These are phyloP conservation scores for Triangularia setosa DNA, from an alignment of 2,329 filamentous ascomycete genomes.

Conservation along the genomic window DNA sequence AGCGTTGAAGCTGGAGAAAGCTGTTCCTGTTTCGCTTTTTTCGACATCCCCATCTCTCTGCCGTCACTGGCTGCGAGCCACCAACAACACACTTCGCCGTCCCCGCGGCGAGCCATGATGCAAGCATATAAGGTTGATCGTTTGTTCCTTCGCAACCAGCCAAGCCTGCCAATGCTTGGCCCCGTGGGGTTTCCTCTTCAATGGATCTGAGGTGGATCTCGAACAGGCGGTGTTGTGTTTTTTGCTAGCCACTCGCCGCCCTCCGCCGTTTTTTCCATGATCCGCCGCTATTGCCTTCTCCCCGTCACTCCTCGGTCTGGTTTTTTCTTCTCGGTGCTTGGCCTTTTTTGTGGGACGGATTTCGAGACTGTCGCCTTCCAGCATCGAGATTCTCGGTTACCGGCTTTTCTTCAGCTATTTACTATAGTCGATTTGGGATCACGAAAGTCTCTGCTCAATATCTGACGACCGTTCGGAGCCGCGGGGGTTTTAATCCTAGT, in stretches of 20 bases:
- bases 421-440: too few species aligned
- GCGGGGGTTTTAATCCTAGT: too few species aligned
- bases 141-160: neutral
- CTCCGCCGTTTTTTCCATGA: neutral
- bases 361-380: neutral
- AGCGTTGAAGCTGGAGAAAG: neutral
- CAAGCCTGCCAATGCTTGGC: conserved; percentile 10
- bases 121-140: conserved; percentile 7
- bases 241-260: neutral
- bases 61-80: neutral
- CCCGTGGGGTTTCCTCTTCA: neutral
- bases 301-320: neutral
- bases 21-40: neutral
- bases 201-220: neutral
- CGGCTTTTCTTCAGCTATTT: neutral
- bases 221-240: neutral
- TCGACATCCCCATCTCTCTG: neutral
- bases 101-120: neutral
- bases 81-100: neutral
- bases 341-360: neutral
- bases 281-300: neutral
- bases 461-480: neutral
- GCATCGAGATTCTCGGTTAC: neutral
- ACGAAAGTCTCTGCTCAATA: neutral
- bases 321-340: neutral